Conservation (phyloP, 2,329 filamentous ascomycete genomes). For the Paecilomyces niveus region DNA sequence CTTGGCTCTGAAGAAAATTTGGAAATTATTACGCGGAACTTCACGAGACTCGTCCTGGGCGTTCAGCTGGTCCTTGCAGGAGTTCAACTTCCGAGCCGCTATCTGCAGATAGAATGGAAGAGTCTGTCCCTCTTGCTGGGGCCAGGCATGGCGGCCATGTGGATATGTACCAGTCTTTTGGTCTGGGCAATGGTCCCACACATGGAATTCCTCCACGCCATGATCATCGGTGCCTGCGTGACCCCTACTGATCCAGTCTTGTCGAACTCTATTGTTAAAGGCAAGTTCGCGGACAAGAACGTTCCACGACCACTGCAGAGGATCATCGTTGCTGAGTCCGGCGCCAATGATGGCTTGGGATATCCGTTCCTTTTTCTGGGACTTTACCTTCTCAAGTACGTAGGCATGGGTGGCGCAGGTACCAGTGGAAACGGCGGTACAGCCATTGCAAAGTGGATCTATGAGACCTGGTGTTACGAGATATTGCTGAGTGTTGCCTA, state of each 20-base stretch:
- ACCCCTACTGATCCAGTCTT: slow-evolving; percentile 86
- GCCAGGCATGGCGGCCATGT: slow-evolving; percentile 81
- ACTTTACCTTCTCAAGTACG: slow-evolving; percentile 74
- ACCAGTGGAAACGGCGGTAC: slow-evolving; percentile 53
- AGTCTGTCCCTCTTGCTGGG: slow-evolving; percentile 68
- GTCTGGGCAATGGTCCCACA: slow-evolving; percentile 70
- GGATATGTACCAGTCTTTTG: slow-evolving; percentile 71
- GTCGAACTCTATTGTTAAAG: slow-evolving; percentile 86
- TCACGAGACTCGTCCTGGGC: slow-evolving; percentile 78
- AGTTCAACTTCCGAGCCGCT: slow-evolving; percentile 77
- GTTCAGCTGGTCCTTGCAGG: slow-evolving; percentile 86
- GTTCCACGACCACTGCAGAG: slow-evolving; percentile 74
- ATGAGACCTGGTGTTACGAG: slow-evolving; percentile 76
- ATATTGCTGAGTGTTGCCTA: slow-evolving; percentile 74
- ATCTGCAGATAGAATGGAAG: slow-evolving; percentile 72
- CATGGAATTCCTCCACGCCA: slow-evolving; percentile 66
- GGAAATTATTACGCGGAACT: slow-evolving; percentile 70
- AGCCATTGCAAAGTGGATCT: slow-evolving; percentile 76
- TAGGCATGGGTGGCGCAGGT: slow-evolving; percentile 50
- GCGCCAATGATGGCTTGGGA: slow-evolving; percentile 80
- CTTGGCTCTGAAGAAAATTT: slow-evolving; percentile 50
- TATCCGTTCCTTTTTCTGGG: slow-evolving; percentile 86
- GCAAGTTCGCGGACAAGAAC: slow-evolving; percentile 86
- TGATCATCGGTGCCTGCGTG: slow-evolving; percentile 78
- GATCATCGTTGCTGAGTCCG: slow-evolving; percentile 74